Evolutionary conservation across 805 yeast genomes (phyloP), one percentile per base, ranked within the genome.

Genomic region (Grigorovia transvaalensis): DNA sequence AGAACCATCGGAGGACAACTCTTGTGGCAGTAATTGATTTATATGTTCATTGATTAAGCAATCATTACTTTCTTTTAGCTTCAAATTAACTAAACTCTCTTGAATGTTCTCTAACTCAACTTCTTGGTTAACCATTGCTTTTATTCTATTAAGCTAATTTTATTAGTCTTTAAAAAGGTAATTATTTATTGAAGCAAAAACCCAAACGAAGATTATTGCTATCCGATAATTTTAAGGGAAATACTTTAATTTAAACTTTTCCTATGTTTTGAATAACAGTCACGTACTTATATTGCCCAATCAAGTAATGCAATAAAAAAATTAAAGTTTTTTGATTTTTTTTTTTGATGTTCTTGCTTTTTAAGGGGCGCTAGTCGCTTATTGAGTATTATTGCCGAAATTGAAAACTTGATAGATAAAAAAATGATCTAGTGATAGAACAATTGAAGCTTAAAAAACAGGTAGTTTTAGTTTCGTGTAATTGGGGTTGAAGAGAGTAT

Each of bases 1-100:
- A 4, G 62, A 55, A 23, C 56, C 63, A 41, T 54, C 35, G 15
- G 63, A 56, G 2, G 66, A 59, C 4, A 61, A 60, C 15, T 58
- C 63, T 30, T 55, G 57, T 20, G 65, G 64, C 33, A 62, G 47
- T 29, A 56, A 53, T 20, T 58, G 53, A 44, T 54, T 51, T 13
- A 57, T 55, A 41, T 54, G 55, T 48, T 62, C 63, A 35, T 59
- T 58, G 30, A 57, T 54, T 20, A 48, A 44, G 15, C 41, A 47
- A 17, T 41, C 45, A n/a, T 35, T 12, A 7, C 35, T 46, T 4
- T 48, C 43, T 18, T 48, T 43, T 13, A 48, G 44, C 17, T 30
- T 23, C 15, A 38, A 38, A 38, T n/a, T 13, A 38, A 38, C 17
- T 9, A 38, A n/a, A 38, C 42, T 38, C 15, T 38, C 17, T 15